Percentiles rank a stretch among this genome's conserved stretches.
These are phyloP conservation scores for Lipomyces sp. DNA, from an alignment of 805 yeast species.

Conservation along the genomic window DNA sequence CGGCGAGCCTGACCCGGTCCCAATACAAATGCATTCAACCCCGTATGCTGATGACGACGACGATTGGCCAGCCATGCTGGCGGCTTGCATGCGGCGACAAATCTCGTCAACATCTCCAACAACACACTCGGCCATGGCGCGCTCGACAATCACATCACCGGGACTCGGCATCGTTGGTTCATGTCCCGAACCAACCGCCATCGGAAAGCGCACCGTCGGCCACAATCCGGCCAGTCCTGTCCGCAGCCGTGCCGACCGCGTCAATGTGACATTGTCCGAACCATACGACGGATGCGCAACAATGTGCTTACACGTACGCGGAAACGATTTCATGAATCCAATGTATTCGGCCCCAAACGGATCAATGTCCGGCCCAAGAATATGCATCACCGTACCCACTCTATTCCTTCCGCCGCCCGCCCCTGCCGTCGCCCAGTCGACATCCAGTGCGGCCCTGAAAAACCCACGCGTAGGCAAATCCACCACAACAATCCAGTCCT, in stretches of 20 bases:
- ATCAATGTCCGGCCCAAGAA: conserved; percentile 68
- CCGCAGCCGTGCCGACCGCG: conserved; percentile 52
- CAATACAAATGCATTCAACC: conserved; percentile 75
- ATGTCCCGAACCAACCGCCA: neutral
- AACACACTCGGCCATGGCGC: too few species aligned
- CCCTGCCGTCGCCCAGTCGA: conserved; percentile 22
- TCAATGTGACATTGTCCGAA: conserved; percentile 64
- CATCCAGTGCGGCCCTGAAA: conserved; percentile 40
- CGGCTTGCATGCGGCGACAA: neutral
- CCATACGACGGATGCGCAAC: conserved; percentile 73
- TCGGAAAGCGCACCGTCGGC: neutral
- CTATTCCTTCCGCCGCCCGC: too few species aligned
- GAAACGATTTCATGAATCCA: conserved; percentile 53
- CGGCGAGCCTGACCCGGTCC: conserved; percentile 94
- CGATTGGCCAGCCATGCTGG: neutral
- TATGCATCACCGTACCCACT: conserved; percentile 64
- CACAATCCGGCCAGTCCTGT: neutral
- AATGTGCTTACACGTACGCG: conserved; percentile 51
- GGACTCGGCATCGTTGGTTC: neutral
- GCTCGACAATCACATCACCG: neutral
- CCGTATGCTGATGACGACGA: neutral
- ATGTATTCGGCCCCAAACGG: conserved; percentile 52
- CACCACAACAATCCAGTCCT: conserved; percentile 65
- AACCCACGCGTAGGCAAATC: conserved; percentile 70
- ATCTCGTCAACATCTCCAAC: neutral